These are phyloP conservation scores for Cercospora janseana DNA, from an alignment of 2,329 filamentous ascomycete species.

Conservation along the genomic window DNA sequence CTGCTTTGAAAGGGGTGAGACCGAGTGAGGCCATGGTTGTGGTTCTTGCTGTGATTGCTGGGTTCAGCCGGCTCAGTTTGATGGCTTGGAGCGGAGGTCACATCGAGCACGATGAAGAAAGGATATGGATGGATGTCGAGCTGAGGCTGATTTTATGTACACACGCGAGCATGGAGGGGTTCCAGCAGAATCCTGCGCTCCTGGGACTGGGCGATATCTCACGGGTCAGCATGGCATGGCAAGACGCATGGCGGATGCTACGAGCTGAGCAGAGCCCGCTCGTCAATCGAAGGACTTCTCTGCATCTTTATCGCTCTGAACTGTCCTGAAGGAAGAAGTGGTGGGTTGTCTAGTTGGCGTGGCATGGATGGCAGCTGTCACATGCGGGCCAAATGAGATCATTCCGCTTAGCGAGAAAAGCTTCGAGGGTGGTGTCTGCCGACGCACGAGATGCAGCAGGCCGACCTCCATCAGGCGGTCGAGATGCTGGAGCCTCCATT, in stretches of 20 bases:
- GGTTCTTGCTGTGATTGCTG: background rate
- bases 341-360: background rate
- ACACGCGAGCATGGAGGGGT: background rate
- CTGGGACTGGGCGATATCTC: background rate
- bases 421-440: slow-evolving; percentile 3
- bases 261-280: no score
- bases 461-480: no score
- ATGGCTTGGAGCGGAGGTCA: background rate
- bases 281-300: no score
- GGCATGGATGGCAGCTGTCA: background rate
- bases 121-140: background rate
- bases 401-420: slow-evolving; percentile 3
- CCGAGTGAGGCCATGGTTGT: slow-evolving; percentile 10
- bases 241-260: no score
- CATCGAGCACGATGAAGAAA: background rate
- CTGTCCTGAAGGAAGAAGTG: background rate
- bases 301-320: no score
- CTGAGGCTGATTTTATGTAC: background rate
- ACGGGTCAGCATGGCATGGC: background rate
- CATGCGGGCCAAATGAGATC: slow-evolving; percentile 5
- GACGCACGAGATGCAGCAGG: background rate
- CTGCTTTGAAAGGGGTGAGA: slow-evolving; percentile 17
- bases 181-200: background rate
- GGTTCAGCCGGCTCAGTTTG: background rate
- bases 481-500: background rate